These are phyloP conservation scores for Sedum album DNA, from an alignment of 164 flowering plant species.

Conservation along the genomic window DNA sequence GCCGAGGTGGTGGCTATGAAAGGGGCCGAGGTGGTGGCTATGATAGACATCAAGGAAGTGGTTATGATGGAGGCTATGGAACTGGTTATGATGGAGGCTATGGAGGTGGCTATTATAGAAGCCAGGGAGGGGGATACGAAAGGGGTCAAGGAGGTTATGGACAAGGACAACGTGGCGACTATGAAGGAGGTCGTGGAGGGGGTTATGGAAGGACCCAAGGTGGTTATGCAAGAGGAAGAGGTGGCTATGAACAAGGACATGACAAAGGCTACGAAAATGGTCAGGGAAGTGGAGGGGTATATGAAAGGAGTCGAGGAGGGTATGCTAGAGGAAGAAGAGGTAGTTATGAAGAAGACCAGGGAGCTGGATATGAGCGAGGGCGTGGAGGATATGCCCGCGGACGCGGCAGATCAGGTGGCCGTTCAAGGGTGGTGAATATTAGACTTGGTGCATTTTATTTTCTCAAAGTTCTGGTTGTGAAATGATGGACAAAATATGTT, in stretches of 20 bases:
- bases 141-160: conserved; percentile 5
- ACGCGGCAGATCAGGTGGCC: conserved; percentile 7
- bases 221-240: neutral
- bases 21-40: neutral
- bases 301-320: neutral
- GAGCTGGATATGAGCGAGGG: conserved; percentile 6
- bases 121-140: neutral
- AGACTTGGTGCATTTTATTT: neutral
- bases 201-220: neutral
- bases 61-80: conserved; percentile 1
- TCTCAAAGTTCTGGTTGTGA: neutral
- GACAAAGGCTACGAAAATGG: neutral
- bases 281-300: neutral
- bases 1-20: neutral
- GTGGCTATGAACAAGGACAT: neutral
- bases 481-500: neutral
- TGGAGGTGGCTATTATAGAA: neutral
- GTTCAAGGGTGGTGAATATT: conserved; percentile 7
- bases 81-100: neutral
- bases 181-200: neutral
- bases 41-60: neutral
- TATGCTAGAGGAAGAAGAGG: neutral
- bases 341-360: neutral
- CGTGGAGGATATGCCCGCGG: neutral
- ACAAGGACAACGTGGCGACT: neutral